Conservation (phyloP, 1,284 basidiomycete species). For the Cerrena zonata region DNA sequence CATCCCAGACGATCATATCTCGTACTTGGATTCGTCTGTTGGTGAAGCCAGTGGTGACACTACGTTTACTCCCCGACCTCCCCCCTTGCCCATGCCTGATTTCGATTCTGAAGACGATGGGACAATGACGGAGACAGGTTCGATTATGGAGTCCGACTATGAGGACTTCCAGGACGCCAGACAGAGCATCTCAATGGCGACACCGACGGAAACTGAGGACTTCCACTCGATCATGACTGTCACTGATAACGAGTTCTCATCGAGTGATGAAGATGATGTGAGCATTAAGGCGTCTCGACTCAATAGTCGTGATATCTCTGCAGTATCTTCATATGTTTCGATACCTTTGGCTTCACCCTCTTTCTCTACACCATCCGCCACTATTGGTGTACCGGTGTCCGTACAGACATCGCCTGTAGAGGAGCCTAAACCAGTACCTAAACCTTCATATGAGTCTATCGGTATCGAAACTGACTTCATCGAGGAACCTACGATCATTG, state of each 20-base stretch:
- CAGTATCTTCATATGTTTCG: constrained; percentile 18
- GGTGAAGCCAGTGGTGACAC: constrained; percentile 42
- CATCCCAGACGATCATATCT: constrained; percentile 6
- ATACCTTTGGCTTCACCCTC: constrained; percentile 14
- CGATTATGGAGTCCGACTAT: constrained; percentile 60
- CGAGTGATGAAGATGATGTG: constrained; percentile 51
- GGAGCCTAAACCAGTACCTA: constrained; percentile 7
- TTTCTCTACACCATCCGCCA: not conserved
- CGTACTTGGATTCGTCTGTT: constrained; percentile 13
- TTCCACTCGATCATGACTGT: constrained; percentile 73
- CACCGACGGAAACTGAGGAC: constrained; percentile 53
- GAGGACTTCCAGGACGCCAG: constrained; percentile 82
- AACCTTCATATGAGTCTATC: constrained; percentile 35
- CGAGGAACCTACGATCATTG: constrained; percentile 17
- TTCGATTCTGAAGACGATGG: constrained; percentile 48
- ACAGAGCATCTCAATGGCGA: constrained; percentile 62
- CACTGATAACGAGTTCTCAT: constrained; percentile 59
- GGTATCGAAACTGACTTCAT: constrained; percentile 30
- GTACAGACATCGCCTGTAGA: constrained; percentile 7
- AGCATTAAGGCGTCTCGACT: constrained; percentile 62
- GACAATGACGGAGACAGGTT: constrained; percentile 56
- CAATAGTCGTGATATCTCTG: constrained; percentile 28
- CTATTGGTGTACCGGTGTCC: too few relatives aligned
- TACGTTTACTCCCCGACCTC: constrained; percentile 38
- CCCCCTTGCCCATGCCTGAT: constrained; percentile 28